These are phyloP conservation scores for Eucalyptus erythrocorys DNA, from an alignment of 345 rosid genomes.

Conservation along the genomic window DNA sequence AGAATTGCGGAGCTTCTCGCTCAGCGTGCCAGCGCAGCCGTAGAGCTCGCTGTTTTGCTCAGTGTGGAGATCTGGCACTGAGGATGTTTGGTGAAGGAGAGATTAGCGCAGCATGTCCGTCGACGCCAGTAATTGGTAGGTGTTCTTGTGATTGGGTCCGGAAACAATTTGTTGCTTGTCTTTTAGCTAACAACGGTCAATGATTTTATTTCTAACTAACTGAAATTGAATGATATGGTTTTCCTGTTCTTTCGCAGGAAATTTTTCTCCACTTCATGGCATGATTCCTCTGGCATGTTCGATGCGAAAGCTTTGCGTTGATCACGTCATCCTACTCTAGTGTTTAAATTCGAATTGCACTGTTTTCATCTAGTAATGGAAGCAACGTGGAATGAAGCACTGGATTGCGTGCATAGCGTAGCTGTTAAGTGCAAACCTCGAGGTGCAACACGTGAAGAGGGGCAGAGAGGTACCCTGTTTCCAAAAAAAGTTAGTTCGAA, in stretches of 20 bases:
- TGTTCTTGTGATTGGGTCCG: background rate
- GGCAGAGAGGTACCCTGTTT: background rate
- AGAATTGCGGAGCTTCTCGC: background rate
- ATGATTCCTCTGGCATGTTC: background rate
- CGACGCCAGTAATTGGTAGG: background rate
- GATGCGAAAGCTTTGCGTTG: background rate
- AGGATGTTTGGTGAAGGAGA: background rate
- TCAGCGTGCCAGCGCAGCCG: background rate
- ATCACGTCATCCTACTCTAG: background rate
- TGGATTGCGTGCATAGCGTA: background rate
- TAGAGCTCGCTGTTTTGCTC: background rate
- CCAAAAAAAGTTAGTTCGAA: constrained; percentile 8
- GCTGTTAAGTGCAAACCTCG: background rate
- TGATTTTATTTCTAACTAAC: background rate
- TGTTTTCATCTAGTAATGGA: background rate
- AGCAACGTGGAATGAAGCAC: background rate
- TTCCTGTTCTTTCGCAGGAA: background rate
- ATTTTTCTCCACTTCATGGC: background rate
- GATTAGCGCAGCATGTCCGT: background rate
- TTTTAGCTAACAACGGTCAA: background rate
- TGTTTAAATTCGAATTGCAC: background rate
- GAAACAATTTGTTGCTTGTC: background rate
- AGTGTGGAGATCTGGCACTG: background rate
- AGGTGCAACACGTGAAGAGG: background rate
- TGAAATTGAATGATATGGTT: background rate